phyloP scores from a whole-genome alignment of 192 early-diverging fungal species.

The Spizellomyces punctatus region DNA sequence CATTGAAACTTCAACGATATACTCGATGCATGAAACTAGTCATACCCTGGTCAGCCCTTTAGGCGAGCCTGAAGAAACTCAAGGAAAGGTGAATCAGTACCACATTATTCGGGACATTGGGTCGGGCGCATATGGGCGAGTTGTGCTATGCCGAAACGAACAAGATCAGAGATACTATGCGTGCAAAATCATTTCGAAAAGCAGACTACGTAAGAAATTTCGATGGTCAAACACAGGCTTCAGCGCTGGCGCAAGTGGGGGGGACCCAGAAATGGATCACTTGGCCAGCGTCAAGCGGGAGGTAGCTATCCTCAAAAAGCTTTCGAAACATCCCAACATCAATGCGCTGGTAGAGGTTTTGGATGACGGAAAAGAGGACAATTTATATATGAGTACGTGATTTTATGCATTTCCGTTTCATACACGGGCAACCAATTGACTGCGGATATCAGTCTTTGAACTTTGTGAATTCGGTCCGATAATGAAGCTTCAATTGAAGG shows the following conservation, averaged over 20 bases:
- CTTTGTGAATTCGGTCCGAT: slow-evolving; percentile 61
- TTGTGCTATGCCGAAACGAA: slow-evolving; percentile 47
- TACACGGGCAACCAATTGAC: not conserved
- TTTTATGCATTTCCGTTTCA: not conserved
- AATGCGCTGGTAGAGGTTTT: slow-evolving; percentile 61
- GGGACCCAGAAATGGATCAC: slow-evolving; percentile 18
- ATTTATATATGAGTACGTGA: slow-evolving; percentile 60
- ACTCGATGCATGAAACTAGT: slow-evolving; percentile 24
- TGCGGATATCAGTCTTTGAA: slow-evolving; percentile 55
- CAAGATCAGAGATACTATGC: slow-evolving; percentile 53
- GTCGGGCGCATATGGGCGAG: slow-evolving; percentile 55
- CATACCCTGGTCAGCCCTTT: slow-evolving; percentile 18
- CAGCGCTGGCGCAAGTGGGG: slow-evolving; percentile 12
- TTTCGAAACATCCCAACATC: slow-evolving; percentile 63
- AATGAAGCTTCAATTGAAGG: slow-evolving; percentile 49
- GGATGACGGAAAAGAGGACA: slow-evolving; percentile 61
- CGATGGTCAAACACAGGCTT: slow-evolving; percentile 33
- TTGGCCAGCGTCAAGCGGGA: slow-evolving; percentile 47
- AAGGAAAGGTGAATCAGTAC: slow-evolving; percentile 65
- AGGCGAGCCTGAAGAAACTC: slow-evolving; percentile 38
- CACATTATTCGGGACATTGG: slow-evolving; percentile 56
- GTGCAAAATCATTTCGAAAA: slow-evolving; percentile 63
- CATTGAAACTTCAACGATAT: slow-evolving; percentile 39
- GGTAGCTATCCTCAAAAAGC: slow-evolving; percentile 63
- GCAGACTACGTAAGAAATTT: slow-evolving; percentile 55